These are phyloP conservation scores for Starmerella ratchasimensis DNA, from an alignment of 805 yeast genomes.

Conservation along the genomic window DNA sequence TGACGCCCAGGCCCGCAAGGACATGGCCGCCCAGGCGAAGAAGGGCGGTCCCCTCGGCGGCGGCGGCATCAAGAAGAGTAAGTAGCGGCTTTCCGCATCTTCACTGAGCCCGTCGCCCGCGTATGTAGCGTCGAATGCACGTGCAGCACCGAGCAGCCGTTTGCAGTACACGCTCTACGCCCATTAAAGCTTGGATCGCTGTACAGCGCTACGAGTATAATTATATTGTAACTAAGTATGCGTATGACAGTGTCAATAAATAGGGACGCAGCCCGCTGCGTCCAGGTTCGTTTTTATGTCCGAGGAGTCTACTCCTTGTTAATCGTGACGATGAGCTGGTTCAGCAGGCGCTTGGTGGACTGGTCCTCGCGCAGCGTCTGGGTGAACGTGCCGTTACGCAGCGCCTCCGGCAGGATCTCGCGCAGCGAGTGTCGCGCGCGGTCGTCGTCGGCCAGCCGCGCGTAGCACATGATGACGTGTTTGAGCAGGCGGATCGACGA, in stretches of 20 bases:
- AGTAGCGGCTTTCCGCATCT: too few species aligned
- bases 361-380: constrained; percentile 69
- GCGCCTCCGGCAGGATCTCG: constrained; percentile 70
- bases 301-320: constrained; percentile 8
- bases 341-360: constrained; percentile 74
- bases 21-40: constrained; percentile 71
- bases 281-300: too few species aligned
- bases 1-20: constrained; percentile 86
- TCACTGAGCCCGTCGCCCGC: too few species aligned
- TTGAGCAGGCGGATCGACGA: constrained; percentile 68
- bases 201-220: neutral
- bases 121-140: too few species aligned
- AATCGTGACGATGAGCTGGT: constrained; percentile 62
- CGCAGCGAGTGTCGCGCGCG: constrained; percentile 83
- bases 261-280: neutral
- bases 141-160: too few species aligned
- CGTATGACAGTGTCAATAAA: neutral
- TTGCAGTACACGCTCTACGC: too few species aligned
- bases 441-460: constrained; percentile 75
- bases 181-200: neutral
- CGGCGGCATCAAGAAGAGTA: constrained; percentile 85
- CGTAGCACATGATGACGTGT: constrained; percentile 87
- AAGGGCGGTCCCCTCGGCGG: constrained; percentile 85
- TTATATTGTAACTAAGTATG: too few species aligned
- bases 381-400: constrained; percentile 76